Conservation (phyloP, 768 basidiomycete genomes). For the Galerina sulciceps region DNA sequence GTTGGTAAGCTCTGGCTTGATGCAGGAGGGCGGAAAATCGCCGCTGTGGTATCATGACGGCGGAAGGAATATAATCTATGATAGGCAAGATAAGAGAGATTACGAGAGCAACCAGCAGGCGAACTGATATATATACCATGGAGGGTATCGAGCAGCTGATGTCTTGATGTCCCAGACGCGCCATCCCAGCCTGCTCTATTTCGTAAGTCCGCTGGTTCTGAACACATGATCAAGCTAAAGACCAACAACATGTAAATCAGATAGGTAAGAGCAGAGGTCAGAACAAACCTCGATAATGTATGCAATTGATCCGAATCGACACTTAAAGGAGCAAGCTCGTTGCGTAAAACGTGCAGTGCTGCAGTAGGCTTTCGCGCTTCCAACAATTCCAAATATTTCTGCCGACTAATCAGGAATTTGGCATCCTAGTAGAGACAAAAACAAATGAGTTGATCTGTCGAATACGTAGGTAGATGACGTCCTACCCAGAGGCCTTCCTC, state of each 20-base stretch:
- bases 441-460: slow-evolving; percentile 1
- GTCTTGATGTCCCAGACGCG: slow-evolving; percentile 77
- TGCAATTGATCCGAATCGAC: slow-evolving; percentile 84
- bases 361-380: slow-evolving; percentile 80
- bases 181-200: slow-evolving; percentile 90
- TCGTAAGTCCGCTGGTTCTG: slow-evolving; percentile 81
- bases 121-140: slow-evolving; percentile 63
- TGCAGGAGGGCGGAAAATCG: slow-evolving; percentile 85
- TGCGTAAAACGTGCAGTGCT: slow-evolving; percentile 85
- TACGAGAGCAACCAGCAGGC: neutral
- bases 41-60: slow-evolving; percentile 90
- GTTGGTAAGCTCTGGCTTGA: slow-evolving; percentile 84
- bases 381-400: slow-evolving; percentile 94
- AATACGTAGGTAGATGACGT: slow-evolving; percentile 8
- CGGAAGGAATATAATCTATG: slow-evolving; percentile 86
- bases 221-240: slow-evolving; percentile 88
- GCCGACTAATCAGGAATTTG: slow-evolving; percentile 86
- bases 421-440: slow-evolving; percentile 59
- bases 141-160: slow-evolving; percentile 72
- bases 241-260: slow-evolving; percentile 11
- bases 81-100: slow-evolving; percentile 7
- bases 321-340: slow-evolving; percentile 85
- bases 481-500: slow-evolving; percentile 73
- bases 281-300: slow-evolving; percentile 77
- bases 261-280: slow-evolving; percentile 12